Evolutionary conservation across 2,329 filamentous ascomycete genomes (phyloP).

Genomic region (Pseudogymnoascus sp.): DNA sequence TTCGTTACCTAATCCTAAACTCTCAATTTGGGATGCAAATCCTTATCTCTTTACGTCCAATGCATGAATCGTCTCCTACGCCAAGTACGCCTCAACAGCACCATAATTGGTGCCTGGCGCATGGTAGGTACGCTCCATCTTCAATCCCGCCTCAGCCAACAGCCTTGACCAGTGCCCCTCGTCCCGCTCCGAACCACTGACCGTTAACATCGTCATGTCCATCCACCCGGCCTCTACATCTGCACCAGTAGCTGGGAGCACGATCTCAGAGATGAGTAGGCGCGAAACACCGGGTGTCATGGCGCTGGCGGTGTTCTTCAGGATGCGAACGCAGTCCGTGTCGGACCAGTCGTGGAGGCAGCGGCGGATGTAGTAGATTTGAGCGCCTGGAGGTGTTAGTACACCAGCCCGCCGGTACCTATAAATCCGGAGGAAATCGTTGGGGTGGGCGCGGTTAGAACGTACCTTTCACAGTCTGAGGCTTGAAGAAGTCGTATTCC

Average conservation of each 20-base stretch:
- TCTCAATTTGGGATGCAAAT: background rate
- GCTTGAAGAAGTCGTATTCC: conserved; percentile 28
- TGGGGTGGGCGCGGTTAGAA: background rate
- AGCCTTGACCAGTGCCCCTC: conserved; percentile 13
- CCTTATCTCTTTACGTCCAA: background rate
- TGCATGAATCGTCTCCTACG: background rate
- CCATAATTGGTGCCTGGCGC: conserved; percentile 9
- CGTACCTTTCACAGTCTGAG: conserved; percentile 23
- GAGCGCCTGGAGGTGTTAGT: conserved; percentile 20
- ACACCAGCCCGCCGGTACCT: background rate
- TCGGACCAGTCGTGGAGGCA: conserved; percentile 37
- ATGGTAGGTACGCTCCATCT: conserved; percentile 10
- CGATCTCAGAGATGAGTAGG: conserved; percentile 25
- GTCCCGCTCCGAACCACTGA: conserved; percentile 13
- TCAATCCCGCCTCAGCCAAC: conserved; percentile 11
- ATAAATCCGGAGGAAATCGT: background rate
- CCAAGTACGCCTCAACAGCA: conserved; percentile 7
- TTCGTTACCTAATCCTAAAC: background rate
- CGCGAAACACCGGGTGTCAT: conserved; percentile 26
- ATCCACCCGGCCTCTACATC: conserved; percentile 10
- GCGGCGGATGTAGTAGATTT: conserved; percentile 30
- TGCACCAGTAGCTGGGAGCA: conserved; percentile 18
- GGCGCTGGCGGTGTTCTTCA: conserved; percentile 26
- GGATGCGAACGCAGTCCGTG: conserved; percentile 25
- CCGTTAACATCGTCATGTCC: conserved; percentile 15